A percentile compares a stretch with the other conserved stretches of the same genome.
These are phyloP conservation scores for Tetrahymena elliotti DNA, from an alignment of 73 alveolate genomes.

Conservation along the genomic window DNA sequence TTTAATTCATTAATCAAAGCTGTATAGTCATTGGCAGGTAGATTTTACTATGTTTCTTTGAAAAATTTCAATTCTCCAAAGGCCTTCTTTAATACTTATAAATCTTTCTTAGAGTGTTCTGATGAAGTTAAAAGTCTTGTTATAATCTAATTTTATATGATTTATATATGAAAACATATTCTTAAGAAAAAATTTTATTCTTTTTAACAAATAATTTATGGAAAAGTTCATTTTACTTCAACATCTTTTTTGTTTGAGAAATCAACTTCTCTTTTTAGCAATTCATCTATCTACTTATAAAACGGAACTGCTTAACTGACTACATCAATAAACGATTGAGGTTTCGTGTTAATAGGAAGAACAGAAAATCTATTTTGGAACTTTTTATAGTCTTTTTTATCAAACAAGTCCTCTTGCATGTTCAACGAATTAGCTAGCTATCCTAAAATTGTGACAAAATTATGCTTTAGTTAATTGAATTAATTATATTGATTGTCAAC, in stretches of 20 bases:
- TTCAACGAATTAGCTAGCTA: background rate
- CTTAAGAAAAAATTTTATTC: too few species aligned
- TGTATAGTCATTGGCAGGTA: slow-evolving; percentile 5
- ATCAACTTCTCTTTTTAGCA: background rate
- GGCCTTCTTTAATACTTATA: slow-evolving; percentile 3
- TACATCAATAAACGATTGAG: background rate
- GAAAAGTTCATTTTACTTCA: background rate
- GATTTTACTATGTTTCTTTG: slow-evolving; percentile 5
- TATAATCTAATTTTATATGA: background rate
- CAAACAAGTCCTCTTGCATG: background rate
- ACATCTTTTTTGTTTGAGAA: background rate
- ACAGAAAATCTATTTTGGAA: background rate
- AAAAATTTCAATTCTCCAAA: slow-evolving; percentile 29
- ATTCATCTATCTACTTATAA: background rate
- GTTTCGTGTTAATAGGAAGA: background rate
- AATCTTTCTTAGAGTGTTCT: slow-evolving; percentile 4
- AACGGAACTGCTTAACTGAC: background rate
- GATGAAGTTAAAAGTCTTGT: background rate
- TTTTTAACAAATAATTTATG: too few species aligned
- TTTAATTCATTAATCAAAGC: background rate
- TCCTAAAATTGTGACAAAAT: background rate
- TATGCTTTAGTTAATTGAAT: background rate
- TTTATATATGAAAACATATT: too few species aligned
- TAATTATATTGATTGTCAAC: background rate
- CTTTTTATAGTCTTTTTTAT: background rate